These are phyloP conservation scores for Scheffersomyces amazonensis DNA, from an alignment of 805 yeast genomes.

Conservation along the genomic window DNA sequence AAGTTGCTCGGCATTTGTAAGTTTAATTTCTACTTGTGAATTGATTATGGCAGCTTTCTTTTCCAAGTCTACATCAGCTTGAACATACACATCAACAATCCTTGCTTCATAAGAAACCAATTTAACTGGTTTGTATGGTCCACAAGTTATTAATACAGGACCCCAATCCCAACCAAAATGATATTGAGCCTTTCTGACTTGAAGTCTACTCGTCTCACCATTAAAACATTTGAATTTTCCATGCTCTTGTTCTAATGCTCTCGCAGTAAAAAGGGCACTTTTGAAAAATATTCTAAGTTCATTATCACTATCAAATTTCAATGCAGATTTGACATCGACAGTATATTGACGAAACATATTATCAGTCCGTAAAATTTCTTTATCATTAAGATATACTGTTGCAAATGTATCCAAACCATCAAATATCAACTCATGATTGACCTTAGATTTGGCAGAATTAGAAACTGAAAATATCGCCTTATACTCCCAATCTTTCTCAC, in stretches of 20 bases:
- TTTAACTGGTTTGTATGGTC: slow-evolving; percentile 39
- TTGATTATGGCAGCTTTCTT: slow-evolving; percentile 7
- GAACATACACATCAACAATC: slow-evolving; percentile 16
- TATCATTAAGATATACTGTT: slow-evolving; percentile 38
- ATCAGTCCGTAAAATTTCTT: slow-evolving; percentile 28
- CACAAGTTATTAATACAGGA: slow-evolving; percentile 42
- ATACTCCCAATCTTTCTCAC: slow-evolving; percentile 50
- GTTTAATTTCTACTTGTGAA: slow-evolving; percentile 3
- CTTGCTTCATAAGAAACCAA: slow-evolving; percentile 16
- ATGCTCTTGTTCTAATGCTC: slow-evolving; percentile 27
- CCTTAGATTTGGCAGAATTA: slow-evolving; percentile 7
- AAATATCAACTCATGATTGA: slow-evolving; percentile 26
- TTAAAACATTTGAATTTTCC: slow-evolving; percentile 31
- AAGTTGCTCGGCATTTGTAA: background rate
- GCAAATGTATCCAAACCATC: slow-evolving; percentile 46
- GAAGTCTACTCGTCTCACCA: slow-evolving; percentile 43
- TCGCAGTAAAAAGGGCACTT: slow-evolving; percentile 33
- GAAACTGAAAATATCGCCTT: slow-evolving; percentile 13
- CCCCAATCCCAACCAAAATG: slow-evolving; percentile 65
- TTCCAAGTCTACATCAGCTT: slow-evolving; percentile 5
- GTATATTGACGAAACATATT: slow-evolving; percentile 42
- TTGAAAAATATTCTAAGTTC: slow-evolving; percentile 31
- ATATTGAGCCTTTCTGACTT: slow-evolving; percentile 51
- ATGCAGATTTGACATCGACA: slow-evolving; percentile 19
- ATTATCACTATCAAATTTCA: slow-evolving; percentile 20